Percentiles rank a stretch among this genome's conserved stretches.
Conservation (phyloP, 805 yeast genomes). For the Ogataea populi-albae region DNA sequence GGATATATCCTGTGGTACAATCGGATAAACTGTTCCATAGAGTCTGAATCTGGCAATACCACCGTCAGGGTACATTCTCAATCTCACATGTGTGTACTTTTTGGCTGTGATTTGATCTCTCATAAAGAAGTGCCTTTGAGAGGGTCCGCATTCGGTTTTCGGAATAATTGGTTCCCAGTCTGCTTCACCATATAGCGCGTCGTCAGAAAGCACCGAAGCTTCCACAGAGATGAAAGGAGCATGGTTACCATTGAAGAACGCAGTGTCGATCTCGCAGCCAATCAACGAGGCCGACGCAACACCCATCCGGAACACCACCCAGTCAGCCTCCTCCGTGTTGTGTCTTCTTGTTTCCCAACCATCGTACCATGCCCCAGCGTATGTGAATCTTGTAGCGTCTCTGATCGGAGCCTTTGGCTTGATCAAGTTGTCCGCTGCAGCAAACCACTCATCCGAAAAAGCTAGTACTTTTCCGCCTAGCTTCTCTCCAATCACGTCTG, state of each 20-base stretch:
- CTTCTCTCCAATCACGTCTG: conserved; percentile 79
- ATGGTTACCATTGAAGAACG: conserved; percentile 92
- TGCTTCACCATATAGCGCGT: conserved; percentile 32
- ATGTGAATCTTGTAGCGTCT: conserved; percentile 75
- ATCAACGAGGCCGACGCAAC: conserved; percentile 75
- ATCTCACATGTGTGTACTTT: conserved; percentile 73
- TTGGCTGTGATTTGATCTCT: conserved; percentile 56
- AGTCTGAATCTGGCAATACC: conserved; percentile 94
- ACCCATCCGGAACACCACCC: conserved; percentile 82
- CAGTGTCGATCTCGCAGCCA: conserved; percentile 90
- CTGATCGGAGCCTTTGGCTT: conserved; percentile 78
- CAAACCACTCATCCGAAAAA: conserved; percentile 92
- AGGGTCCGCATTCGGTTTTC: conserved; percentile 82
- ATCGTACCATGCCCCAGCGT: conserved; percentile 95
- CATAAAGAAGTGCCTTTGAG: conserved; percentile 78
- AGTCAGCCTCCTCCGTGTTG: conserved; percentile 78
- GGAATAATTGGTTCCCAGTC: conserved; percentile 73
- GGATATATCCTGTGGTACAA: conserved; percentile 46
- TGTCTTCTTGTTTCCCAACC: conserved; percentile 99
- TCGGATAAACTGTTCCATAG: conserved; percentile 81
- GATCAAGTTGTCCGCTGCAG: conserved; percentile 83
- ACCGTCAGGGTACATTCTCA: conserved; percentile 96
- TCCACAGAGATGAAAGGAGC: conserved; percentile 90
- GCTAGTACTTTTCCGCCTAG: conserved; percentile 73
- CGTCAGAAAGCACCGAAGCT: conserved; percentile 46